Conservation (phyloP, 139 green algal species). For the Micractinium conductrix region DNA sequence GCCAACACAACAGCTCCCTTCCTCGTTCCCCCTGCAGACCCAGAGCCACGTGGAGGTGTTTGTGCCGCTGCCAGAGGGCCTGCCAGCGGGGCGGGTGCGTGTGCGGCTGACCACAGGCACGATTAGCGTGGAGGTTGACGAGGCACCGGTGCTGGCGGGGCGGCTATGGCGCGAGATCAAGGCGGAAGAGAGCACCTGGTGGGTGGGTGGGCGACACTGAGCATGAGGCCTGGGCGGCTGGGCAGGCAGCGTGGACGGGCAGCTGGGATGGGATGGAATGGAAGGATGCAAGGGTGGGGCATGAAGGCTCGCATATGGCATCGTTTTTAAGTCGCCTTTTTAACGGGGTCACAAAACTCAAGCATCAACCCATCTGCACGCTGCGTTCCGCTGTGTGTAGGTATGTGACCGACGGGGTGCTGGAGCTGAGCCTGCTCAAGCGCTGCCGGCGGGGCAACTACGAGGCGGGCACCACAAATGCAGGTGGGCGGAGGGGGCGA, state of each 20-base stretch:
- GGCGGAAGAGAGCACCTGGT: constrained; percentile 85
- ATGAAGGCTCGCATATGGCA: too few relatives aligned
- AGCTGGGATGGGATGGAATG: too few relatives aligned
- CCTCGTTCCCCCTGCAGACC: too few relatives aligned
- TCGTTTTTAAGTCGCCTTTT: too few relatives aligned
- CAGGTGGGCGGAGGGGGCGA: constrained; percentile 7
- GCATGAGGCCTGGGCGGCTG: too few relatives aligned
- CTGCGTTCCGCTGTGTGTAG: too few relatives aligned
- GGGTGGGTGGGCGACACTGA: too few relatives aligned
- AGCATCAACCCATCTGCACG: too few relatives aligned
- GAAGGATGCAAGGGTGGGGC: too few relatives aligned
- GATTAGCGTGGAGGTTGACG: constrained; percentile 55
- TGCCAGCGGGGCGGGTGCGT: constrained; percentile 29
- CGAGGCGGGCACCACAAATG: constrained; percentile 68
- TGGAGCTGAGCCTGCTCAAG: constrained; percentile 86
- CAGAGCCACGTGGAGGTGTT: constrained; percentile 83
- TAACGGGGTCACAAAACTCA: too few relatives aligned
- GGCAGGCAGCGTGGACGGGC: too few relatives aligned
- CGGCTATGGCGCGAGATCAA: constrained; percentile 70
- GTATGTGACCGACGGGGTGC: constrained; percentile 76
- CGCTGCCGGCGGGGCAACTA: constrained; percentile 81
- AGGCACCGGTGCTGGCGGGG: constrained; percentile 59
- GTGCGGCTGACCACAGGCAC: constrained; percentile 45
- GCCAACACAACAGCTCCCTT: too few relatives aligned
- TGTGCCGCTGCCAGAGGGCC: constrained; percentile 58